A percentile compares a stretch with the other conserved stretches of the same genome.
Evolutionary conservation across 805 yeast genomes (phyloP).

Genomic region (Cyberlindnera sargentensis): DNA sequence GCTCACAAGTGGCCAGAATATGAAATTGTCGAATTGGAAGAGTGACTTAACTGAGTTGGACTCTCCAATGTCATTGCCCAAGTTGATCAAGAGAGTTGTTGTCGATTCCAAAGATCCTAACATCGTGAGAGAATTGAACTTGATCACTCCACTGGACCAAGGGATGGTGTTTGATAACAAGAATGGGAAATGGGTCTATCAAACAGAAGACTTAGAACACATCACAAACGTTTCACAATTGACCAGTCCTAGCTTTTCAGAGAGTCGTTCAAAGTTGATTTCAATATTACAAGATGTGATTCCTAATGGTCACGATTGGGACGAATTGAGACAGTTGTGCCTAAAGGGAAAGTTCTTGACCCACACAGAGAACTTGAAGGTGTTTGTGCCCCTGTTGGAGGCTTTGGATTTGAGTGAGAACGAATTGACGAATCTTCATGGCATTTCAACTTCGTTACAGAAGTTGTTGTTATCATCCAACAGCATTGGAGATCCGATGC

Average conservation of each 20-base stretch:
- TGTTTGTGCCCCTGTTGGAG: slow-evolving; percentile 27
- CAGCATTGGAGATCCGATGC: not conserved
- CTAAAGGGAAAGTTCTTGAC: slow-evolving; percentile 23
- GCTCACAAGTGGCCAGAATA: no score
- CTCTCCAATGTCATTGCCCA: slow-evolving; percentile 5
- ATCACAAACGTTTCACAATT: slow-evolving; percentile 19
- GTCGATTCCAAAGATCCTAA: no score
- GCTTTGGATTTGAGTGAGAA: slow-evolving; percentile 11
- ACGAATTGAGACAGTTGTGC: slow-evolving; percentile 18
- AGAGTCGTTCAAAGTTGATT: slow-evolving; percentile 33
- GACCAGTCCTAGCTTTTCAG: slow-evolving; percentile 33
- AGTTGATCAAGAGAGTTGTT: slow-evolving; percentile 8
- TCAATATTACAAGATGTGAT: slow-evolving; percentile 34
- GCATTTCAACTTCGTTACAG: slow-evolving; percentile 10
- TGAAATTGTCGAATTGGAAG: no score
- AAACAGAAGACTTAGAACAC: slow-evolving; percentile 33
- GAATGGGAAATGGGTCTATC: slow-evolving; percentile 4
- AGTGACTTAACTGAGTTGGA: no score
- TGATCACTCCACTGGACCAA: no score
- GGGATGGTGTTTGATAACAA: not conserved
- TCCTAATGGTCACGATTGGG: slow-evolving; percentile 33
- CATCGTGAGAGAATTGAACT: no score
- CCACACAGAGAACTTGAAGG: slow-evolving; percentile 3
- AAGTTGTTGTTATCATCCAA: not conserved
- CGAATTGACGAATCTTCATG: slow-evolving; percentile 16